phyloP scores from a whole-genome alignment of 2,329 filamentous ascomycete species.

The Xylariaceae sp. region DNA sequence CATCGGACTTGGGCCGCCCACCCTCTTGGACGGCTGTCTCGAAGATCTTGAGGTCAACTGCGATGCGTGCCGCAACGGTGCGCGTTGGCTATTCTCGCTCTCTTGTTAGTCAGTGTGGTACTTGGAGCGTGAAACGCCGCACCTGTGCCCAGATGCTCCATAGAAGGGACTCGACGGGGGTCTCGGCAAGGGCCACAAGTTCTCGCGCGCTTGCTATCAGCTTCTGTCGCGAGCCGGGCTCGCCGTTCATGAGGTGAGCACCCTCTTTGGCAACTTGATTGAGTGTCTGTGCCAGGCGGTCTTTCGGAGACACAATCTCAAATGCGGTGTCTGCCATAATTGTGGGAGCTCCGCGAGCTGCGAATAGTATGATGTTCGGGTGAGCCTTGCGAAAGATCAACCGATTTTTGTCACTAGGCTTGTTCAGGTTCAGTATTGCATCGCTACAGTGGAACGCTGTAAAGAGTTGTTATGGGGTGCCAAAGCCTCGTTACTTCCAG shows the following conservation, averaged over 20 bases:
- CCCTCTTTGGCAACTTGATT: background rate
- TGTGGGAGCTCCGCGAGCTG: no score
- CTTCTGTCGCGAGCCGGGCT: background rate
- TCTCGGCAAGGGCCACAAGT: background rate
- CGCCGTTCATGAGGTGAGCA: background rate
- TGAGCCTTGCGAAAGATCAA: no score
- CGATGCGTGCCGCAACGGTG: conserved; percentile 16
- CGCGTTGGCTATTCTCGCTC: conserved; percentile 13
- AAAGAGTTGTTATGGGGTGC: no score
- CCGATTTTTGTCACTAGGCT: no score
- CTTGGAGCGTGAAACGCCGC: background rate
- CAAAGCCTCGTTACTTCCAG: no score
- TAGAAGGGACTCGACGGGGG: background rate
- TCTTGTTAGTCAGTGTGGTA: background rate
- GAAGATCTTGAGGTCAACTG: conserved; percentile 20
- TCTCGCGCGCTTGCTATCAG: background rate
- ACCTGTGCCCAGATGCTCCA: background rate
- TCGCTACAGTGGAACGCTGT: no score
- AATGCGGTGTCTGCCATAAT: no score
- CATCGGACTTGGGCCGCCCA: conserved; percentile 11
- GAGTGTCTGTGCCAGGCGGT: no score
- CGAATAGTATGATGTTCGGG: no score
- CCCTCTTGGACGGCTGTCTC: conserved; percentile 11
- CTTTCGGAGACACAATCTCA: no score
- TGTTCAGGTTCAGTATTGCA: no score